A percentile compares a stretch with the other conserved stretches of the same genome.
Conservation (phyloP, 257 asterid species). For the Jaltomata sinuosa region DNA sequence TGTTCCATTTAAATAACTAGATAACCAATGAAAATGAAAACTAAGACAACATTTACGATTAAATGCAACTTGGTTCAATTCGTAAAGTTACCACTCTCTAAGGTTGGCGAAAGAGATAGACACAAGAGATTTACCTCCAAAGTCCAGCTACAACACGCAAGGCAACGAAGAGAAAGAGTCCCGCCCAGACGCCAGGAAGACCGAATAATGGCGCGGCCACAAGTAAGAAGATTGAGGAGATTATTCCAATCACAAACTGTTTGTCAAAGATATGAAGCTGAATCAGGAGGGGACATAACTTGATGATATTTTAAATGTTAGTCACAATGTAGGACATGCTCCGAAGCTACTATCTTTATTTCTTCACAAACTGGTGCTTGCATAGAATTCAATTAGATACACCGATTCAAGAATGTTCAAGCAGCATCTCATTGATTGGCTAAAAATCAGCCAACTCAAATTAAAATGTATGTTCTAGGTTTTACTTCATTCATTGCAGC, state of each 20-base stretch:
- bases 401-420: background rate
- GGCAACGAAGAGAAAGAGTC: conserved; percentile 81
- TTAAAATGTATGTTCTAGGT: background rate
- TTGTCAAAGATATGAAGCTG: conserved; percentile 7
- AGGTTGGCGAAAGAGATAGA: background rate
- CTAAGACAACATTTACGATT: background rate
- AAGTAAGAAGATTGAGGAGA: conserved; percentile 57
- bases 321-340: background rate
- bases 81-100: background rate
- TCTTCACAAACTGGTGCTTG: background rate
- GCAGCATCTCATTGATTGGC: background rate
- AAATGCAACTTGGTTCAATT: background rate
- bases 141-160: conserved; percentile 82
- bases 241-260: conserved; percentile 59
- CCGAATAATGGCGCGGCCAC: conserved; percentile 59
- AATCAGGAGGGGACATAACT: background rate
- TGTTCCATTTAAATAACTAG: background rate
- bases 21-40: background rate
- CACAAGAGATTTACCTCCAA: conserved; percentile 35
- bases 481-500: background rate
- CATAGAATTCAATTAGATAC: background rate
- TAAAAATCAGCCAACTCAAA: background rate
- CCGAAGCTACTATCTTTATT: background rate
- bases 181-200: conserved; percentile 83
- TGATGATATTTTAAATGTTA: background rate